Evolutionary conservation across 352 stramenopile species (phyloP).

Genomic region (Elongisporangium senticosum): DNA sequence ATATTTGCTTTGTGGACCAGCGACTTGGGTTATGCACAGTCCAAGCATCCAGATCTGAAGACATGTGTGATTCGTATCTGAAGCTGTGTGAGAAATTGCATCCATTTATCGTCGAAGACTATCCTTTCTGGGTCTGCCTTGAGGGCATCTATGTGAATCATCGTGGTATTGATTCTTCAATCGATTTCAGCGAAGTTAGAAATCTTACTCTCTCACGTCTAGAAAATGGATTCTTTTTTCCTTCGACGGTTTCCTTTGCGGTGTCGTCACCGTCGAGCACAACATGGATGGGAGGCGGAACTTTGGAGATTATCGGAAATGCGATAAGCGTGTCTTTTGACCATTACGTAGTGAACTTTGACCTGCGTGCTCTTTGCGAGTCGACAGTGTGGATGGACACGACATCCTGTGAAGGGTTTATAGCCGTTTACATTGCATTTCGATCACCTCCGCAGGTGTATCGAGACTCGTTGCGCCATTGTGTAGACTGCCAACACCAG

Average conservation of each 20-base stretch:
- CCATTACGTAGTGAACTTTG: constrained; percentile 25
- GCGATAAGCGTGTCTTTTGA: constrained; percentile 14
- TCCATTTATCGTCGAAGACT: constrained; percentile 19
- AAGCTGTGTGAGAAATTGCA: constrained; percentile 22
- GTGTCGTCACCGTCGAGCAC: background rate
- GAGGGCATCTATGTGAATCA: constrained; percentile 34
- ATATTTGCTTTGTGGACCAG: constrained; percentile 14
- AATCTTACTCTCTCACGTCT: too few relatives aligned
- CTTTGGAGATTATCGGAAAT: constrained; percentile 14
- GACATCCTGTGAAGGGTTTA: constrained; percentile 8
- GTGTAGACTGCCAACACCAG: constrained; percentile 25
- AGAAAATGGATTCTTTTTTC: too few relatives aligned
- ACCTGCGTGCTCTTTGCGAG: constrained; percentile 39
- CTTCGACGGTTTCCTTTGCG: too few relatives aligned
- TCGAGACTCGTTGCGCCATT: constrained; percentile 20
- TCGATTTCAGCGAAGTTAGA: too few relatives aligned
- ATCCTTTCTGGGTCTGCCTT: constrained; percentile 44
- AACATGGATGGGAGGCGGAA: background rate
- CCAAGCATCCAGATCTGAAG: constrained; percentile 15
- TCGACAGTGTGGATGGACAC: constrained; percentile 42
- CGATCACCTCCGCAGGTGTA: constrained; percentile 35
- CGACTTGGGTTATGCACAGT: constrained; percentile 44
- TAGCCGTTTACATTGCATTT: constrained; percentile 29
- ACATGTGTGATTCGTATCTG: constrained; percentile 35
- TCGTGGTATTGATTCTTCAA: too few relatives aligned